Base-by-base conservation (phyloP, 441 rosid species). In the Arabidopsis hybrid region DNA sequence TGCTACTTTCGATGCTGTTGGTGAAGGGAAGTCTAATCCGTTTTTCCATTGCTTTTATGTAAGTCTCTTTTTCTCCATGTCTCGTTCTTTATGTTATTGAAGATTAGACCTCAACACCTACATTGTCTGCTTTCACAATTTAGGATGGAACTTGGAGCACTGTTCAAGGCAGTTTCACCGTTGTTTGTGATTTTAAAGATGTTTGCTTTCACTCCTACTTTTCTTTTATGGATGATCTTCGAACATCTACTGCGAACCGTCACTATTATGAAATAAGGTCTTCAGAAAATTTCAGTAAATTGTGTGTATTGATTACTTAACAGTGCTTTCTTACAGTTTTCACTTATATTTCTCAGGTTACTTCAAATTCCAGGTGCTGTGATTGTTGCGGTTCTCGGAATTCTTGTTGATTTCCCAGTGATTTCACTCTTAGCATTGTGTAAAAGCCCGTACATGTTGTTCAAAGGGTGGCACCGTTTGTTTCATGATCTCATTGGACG, bases 81-180 rank as follows among this genome's bases (percentile, higher is more conserved):
- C 39, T 45, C 14, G 1, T 13, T 26, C 11, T 43, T 5, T 7
- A 1, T n/a, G 9, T 26, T 14, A 14, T 32, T 21, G 55, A 2
- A 57, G 18, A 57, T 50, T 21, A 21, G 26, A 21, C 26, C 26
- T 21, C 26, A 21, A 21, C 26, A 21, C 26, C 26, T 21, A 21
- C 26, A 21, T 21, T 21, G 26, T 21, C 26, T 21, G 26, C 26
- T 21, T 21, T 21, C 26, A 21, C 26, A 21, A 21, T 21, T n/a
- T 83, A 95, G 98, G 95, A 92, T 85, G 99, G 98, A 74, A 95
- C 98, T 64, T 88, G 95, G 95, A 85, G 87, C 76, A 87, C 93
- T 21, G 53, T 92, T 53, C 57, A 82, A 79, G 84, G 84, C 5
- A 79, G 93, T 82, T 85, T 80, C 80, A 95, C 92, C 7, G 80